Evolutionary conservation across 2,329 filamentous ascomycete genomes (phyloP).

Genomic region (Monilinia laxa): DNA sequence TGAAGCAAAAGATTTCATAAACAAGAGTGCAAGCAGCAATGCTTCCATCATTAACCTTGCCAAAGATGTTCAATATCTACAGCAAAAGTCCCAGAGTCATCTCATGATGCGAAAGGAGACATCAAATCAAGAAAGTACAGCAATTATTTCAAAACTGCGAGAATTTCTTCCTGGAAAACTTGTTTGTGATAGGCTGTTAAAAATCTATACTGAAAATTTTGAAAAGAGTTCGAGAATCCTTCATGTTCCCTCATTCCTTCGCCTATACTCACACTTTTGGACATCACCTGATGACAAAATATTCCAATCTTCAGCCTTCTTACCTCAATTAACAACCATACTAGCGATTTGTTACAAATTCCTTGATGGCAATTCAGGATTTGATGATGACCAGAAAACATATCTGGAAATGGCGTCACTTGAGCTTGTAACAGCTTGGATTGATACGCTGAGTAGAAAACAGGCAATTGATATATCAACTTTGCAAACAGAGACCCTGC

Average conservation of each 20-base stretch:
- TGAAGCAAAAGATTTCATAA: constrained; percentile 21
- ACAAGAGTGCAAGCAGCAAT: constrained; percentile 16
- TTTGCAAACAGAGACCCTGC: constrained; percentile 23
- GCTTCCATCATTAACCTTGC: constrained; percentile 9
- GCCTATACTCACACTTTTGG: constrained; percentile 46
- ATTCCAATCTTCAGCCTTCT: constrained; percentile 21
- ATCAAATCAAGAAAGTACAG: constrained; percentile 9
- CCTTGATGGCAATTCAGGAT: constrained; percentile 9
- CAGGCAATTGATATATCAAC: constrained; percentile 25
- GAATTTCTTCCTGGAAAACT: constrained; percentile 22
- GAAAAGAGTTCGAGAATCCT: constrained; percentile 47
- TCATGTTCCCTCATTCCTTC: constrained; percentile 47
- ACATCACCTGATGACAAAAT: constrained; percentile 22
- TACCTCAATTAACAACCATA: constrained; percentile 25
- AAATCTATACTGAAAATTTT: constrained; percentile 45
- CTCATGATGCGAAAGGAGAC: constrained; percentile 22
- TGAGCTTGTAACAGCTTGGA: constrained; percentile 24
- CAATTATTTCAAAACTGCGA: constrained; percentile 15
- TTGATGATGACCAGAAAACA: constrained; percentile 22
- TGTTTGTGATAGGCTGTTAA: constrained; percentile 30
- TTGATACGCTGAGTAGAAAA: constrained; percentile 22
- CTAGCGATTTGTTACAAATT: constrained; percentile 23
- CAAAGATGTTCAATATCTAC: constrained; percentile 25
- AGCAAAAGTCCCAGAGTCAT: constrained; percentile 16
- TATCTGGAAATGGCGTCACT: constrained; percentile 23